Evolutionary conservation across 2,329 filamentous ascomycete genomes (phyloP), one percentile per base, ranked within the genome.

Genomic region (Seiridium cupressi): DNA sequence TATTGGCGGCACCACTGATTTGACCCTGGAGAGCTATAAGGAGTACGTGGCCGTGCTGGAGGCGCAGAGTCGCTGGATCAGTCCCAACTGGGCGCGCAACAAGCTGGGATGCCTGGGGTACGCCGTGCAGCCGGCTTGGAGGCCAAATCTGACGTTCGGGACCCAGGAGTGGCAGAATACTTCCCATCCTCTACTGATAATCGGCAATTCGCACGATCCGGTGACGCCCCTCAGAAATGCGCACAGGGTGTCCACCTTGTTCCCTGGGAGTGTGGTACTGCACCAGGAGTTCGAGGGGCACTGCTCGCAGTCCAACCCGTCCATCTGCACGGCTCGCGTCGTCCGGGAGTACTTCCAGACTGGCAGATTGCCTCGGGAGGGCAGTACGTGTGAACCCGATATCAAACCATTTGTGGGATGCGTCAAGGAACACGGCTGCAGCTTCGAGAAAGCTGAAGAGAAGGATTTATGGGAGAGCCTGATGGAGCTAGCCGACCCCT

Each of bases 221-320:
- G 58, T 57, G 3, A 60, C 58, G 10, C 58, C 58, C 3, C 11
- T 60, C 3, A 34, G 53, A 31, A 60, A 60, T 42, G 58, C 34
- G 32, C 49, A n/a, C 42, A 31, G 38, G 26, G 42, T 46, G 31
- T 38, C 34, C 2, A 47, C 40, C 7, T 18, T 56, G 6, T 60
- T 60, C 58, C 58, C 58, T 18, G 58, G 58, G 10, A 57, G 53
- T n/a, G 58, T 44, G 10, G 44, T 60, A 13, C 36, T 60, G 2
- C 58, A 51, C 36, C 58, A 60, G 31, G 47, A 60, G 36, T 48
- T 51, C 18, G 44, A 60, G 36, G 58, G 58, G 9, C 58, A 60
- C 53, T 44, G 46, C 35, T 55, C 42, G 34, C 55, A 57, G 11
- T 49, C 51, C n/a, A 57, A 56, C 58, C 58, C 58, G 26, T 57